Evolutionary conservation across 805 yeast species (phyloP).

Genomic region (Metschnikowia cubensis): DNA sequence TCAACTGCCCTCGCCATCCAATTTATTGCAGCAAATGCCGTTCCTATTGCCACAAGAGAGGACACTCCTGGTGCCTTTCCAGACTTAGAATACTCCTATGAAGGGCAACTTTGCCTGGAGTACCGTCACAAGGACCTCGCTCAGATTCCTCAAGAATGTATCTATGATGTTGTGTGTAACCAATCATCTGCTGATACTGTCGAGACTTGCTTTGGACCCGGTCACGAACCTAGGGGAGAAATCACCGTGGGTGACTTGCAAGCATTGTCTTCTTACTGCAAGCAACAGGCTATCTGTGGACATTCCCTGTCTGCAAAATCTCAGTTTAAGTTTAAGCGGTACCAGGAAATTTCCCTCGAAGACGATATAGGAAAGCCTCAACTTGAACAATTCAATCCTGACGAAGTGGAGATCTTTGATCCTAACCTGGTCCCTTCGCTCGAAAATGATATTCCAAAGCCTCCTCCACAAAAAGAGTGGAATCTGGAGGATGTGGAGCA

Average conservation of each 20-base stretch:
- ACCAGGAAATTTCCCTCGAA: too few relatives aligned
- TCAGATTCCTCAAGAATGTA: neutral
- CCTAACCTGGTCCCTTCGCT: too few relatives aligned
- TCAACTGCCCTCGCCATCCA: neutral
- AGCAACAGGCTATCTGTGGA: neutral
- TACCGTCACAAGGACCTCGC: neutral
- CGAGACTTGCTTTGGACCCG: neutral
- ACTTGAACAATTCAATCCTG: too few relatives aligned
- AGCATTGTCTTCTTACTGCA: neutral
- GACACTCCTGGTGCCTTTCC: neutral
- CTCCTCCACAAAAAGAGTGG: too few relatives aligned
- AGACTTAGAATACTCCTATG: neutral
- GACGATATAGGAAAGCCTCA: too few relatives aligned
- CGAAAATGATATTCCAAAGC: too few relatives aligned
- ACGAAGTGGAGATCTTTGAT: too few relatives aligned
- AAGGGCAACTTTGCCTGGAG: neutral
- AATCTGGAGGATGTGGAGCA: too few relatives aligned
- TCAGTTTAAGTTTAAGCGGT: too few relatives aligned
- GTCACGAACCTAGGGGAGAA: neutral
- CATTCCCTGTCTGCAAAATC: too few relatives aligned
- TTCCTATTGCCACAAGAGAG: neutral
- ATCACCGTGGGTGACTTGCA: neutral
- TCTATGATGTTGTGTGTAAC: neutral
- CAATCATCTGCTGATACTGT: neutral
- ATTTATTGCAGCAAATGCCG: neutral